A percentile compares a stretch with the other conserved stretches of the same genome.
Conservation (phyloP, 495 filamentous ascomycete species). For the Aspergillus bertholletiae region DNA sequence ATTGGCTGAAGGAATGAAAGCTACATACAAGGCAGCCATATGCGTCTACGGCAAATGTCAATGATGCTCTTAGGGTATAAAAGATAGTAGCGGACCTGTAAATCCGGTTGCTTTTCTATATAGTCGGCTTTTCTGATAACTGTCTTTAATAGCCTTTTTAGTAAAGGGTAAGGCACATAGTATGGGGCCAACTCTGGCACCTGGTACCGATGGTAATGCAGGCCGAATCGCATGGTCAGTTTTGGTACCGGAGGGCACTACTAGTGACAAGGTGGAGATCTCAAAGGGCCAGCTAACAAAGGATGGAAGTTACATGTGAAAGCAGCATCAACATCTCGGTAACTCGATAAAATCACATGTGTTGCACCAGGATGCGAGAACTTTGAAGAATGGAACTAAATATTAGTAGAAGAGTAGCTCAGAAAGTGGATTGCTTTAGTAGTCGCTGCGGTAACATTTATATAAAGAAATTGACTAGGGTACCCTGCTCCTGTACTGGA, state of each 20-base stretch:
- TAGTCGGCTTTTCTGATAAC: neutral
- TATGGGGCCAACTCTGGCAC: constrained; percentile 20
- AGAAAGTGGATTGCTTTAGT: neutral
- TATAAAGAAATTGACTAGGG: too few relatives aligned
- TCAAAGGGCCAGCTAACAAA: neutral
- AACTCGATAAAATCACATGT: neutral
- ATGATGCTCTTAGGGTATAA: neutral
- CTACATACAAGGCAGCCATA: neutral
- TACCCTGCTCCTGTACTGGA: too few relatives aligned
- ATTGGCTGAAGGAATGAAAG: neutral
- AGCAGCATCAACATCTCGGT: neutral
- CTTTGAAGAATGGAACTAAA: too few relatives aligned
- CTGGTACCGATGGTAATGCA: constrained; percentile 12
- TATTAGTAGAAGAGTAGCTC: too few relatives aligned
- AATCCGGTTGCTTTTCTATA: neutral
- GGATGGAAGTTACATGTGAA: neutral
- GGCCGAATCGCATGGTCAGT: constrained; percentile 14
- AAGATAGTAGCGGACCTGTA: neutral
- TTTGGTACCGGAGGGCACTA: neutral
- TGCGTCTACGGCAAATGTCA: neutral
- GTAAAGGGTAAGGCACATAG: constrained; percentile 21
- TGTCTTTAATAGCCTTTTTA: constrained; percentile 14
- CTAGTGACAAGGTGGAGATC: neutral
- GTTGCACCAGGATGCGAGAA: neutral
- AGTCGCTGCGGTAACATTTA: neutral